Evolutionary conservation across 352 stramenopile species (phyloP), one percentile per base, ranked within the genome.

Genomic region (Globisporangium yorkense): DNA sequence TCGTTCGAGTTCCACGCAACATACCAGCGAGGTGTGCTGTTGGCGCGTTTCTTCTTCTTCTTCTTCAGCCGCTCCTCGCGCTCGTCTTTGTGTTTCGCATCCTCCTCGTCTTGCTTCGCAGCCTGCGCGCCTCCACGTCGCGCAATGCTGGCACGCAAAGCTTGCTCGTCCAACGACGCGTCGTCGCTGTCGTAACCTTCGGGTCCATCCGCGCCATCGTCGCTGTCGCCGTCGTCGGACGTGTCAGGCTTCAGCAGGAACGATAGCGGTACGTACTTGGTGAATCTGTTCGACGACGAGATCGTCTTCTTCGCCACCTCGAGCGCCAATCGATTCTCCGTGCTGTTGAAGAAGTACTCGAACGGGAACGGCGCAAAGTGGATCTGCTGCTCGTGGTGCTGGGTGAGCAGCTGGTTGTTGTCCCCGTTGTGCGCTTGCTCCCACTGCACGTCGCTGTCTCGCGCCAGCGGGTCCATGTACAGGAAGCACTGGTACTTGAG

Each of bases 1-100:
- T 94, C 85, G 51, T 94, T 92, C n/a, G 72, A 82, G 59, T 94
- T 92, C 85, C 85, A 94, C 10, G 76, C 78, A 13, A 94, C 70
- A 62, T 88, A 94, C 85, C 85, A 94, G 2, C 80, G 77, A 8
- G 85, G 85, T 29, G 90, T 66, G 57, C 82, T 73, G 56, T 86
- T 87, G 0, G 77, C 64, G 49, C 69, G 75, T 62, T 83, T 82
- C 66, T 82, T 87, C 59, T 83, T 80, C 60, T 89, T 89, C 52
- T 89, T 90, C 46, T 67, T 67, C 31, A 73, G 47, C 2, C 56
- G 43, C 24, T 60, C 57, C 50, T 65, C 70, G 24, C 65, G 59
- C 31, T 69, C 65, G 5, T 73, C 66, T 41, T 72, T 63, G 24
- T 72, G 61, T n/a, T 68, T 54, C 12, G 57, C 62, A 20, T 83